Evolutionary conservation across 192 early-diverging fungal genomes (phyloP).

Genomic region (Rhizophagus sp.): DNA sequence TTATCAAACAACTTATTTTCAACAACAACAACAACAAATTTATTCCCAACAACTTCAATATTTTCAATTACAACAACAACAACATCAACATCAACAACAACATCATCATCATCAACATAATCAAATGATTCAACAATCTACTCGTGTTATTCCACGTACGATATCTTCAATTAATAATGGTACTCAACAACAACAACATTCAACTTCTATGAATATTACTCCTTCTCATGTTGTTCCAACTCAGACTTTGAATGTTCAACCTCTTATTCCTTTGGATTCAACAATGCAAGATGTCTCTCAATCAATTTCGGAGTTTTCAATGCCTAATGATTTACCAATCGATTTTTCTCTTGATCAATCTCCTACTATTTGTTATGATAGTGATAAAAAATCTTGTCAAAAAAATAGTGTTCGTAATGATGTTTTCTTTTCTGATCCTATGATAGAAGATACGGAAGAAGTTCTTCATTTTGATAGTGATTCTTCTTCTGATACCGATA

Average conservation of each 20-base stretch:
- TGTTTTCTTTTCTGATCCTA: slow-evolving; percentile 23
- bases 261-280: not conserved
- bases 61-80: slow-evolving; percentile 16
- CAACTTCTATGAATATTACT: not conserved
- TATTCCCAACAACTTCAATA: not conserved
- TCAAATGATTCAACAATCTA: not conserved
- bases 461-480: slow-evolving; percentile 27
- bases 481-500: slow-evolving; percentile 26
- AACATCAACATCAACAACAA: no score
- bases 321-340: not conserved
- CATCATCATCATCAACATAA: no score
- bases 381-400: not conserved
- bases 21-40: not conserved
- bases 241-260: not conserved
- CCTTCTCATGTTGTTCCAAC: not conserved
- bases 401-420: slow-evolving; percentile 16
- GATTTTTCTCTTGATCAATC: not conserved
- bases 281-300: not conserved
- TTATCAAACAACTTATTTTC: not conserved
- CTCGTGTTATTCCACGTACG: not conserved
- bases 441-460: slow-evolving; percentile 11
- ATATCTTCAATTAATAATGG: not conserved
- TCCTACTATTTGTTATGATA: not conserved
- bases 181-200: slow-evolving; percentile 1
- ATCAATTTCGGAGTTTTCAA: not conserved